Evolutionary conservation across 1,139 yeast genomes (phyloP), one percentile per base, ranked within the genome.

Genomic region (Yamadazyma siamensis): DNA sequence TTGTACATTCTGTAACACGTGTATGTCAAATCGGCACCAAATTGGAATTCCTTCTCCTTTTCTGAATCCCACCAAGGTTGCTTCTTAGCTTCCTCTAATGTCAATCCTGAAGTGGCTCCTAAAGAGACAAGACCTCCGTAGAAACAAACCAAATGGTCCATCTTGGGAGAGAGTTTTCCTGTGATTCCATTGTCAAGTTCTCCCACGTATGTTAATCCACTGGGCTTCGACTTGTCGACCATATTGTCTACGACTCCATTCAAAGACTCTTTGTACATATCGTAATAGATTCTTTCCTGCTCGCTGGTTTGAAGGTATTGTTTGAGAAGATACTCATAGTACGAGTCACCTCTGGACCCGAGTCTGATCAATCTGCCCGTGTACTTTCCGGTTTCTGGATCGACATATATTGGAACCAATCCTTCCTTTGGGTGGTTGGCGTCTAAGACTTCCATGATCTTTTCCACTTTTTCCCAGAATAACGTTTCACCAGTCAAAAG

Each of bases 121-220:
- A 88, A 61, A 0, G 96, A 95, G 41, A 88, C 72, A 46, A 85
- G 71, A 0, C 96, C 96, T 34, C 96, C 96, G 50, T 86, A 79
- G 60, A 87, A 88, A 56, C 97, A 89, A 14, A 87, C 96, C 41
- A 87, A 65, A 57, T 89, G 96, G 52, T 89, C 97, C 96, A 89
- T 87, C 54, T 87, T 88, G 13, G 78, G 63, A n/a, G 82, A 75
- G 6, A 81, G 56, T 2, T 64, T 60, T 0, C 80, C 80, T 10
- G 55, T 59, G 13, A 86, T 50, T 6, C 96, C 96, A 20, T 57
- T 46, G 15, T 82, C 86, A 31, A 77, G 69, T 55, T 89, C 97
- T 9, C 95, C 96, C 38, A 89, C 69, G 50, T 68, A 89, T 0
- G 82, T 71, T 25, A 83, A 63, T 3, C 72, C 73, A 42, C 61